Evolutionary conservation across 2,329 filamentous ascomycete genomes (phyloP).

Genomic region (Penicillium hordei): DNA sequence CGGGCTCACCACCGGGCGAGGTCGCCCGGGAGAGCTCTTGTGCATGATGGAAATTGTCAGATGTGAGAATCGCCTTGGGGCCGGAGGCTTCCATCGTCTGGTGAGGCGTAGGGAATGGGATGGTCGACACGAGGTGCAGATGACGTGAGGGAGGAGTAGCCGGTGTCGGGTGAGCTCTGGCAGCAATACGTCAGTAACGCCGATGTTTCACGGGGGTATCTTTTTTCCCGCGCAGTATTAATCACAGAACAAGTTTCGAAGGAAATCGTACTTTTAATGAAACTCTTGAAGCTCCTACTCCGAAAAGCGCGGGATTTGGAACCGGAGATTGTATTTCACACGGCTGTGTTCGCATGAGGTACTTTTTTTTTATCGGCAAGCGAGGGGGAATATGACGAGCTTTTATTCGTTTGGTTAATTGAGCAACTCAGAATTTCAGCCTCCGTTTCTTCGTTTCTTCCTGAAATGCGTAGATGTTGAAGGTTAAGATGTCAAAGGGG

Average conservation of each 20-base stretch:
- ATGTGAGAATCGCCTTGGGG: slow-evolving; percentile 37
- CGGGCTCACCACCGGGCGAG: slow-evolving; percentile 65
- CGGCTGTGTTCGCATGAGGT: slow-evolving; percentile 31
- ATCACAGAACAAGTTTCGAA: neutral
- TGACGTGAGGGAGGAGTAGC: slow-evolving; percentile 21
- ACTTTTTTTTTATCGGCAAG: slow-evolving; percentile 8
- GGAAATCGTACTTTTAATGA: slow-evolving; percentile 19
- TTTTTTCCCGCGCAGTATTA: neutral
- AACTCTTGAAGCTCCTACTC: slow-evolving; percentile 19
- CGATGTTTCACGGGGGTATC: neutral
- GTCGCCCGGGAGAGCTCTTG: slow-evolving; percentile 82
- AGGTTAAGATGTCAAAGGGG: slow-evolving; percentile 11
- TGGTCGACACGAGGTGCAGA: slow-evolving; percentile 23
- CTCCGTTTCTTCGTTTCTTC: neutral
- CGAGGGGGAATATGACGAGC: slow-evolving; percentile 6
- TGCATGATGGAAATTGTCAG: slow-evolving; percentile 43
- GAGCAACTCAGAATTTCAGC: neutral
- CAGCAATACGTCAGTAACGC: slow-evolving; percentile 27
- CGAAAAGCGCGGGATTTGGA: slow-evolving; percentile 21
- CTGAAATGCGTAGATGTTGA: neutral
- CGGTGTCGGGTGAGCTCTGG: slow-evolving; percentile 29
- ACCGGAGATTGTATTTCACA: slow-evolving; percentile 27
- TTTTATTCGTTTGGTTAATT: neutral
- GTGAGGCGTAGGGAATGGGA: slow-evolving; percentile 18
- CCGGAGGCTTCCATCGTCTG: slow-evolving; percentile 39